Base-by-base conservation (phyloP, 208 protist genomes). In the Crithidia brevicula region DNA sequence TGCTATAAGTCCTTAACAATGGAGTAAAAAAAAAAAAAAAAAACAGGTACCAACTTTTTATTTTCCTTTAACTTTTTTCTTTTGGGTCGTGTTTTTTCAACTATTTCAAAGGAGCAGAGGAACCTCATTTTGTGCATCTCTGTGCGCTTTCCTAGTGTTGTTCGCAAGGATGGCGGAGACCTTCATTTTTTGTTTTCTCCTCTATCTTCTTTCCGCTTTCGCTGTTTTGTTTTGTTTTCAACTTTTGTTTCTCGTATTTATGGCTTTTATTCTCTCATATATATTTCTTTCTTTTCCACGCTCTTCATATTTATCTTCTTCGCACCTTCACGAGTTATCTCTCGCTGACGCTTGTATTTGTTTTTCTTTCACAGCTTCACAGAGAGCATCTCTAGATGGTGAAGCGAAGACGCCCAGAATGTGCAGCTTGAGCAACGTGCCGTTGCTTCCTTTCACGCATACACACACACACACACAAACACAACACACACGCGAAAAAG, bases 291-390 rank as follows among this genome's bases (percentile, higher is more conserved):
- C 23, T 51, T 16, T 36, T 15, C 22, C 15, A 18, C 11, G 15
- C 50, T 30, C 15, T 64, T 57, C 22, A 57, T 20, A 57, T 47
- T 56, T 8, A 38, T n/a, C n/a, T n/a, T n/a, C n/a, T n/a, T n/a
- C n/a, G n/a, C n/a, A n/a, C n/a, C n/a, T n/a, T n/a, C n/a, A n/a
- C n/a, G n/a, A n/a, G n/a, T n/a, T n/a, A n/a, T n/a, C n/a, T n/a
- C n/a, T n/a, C n/a, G n/a, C n/a, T n/a, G n/a, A n/a, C n/a, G n/a
- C n/a, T n/a, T n/a, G n/a, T n/a, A n/a, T n/a, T n/a, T n/a, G n/a
- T n/a, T n/a, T n/a, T n/a, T n/a, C n/a, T n/a, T n/a, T n/a, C n/a
- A n/a, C n/a, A n/a, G n/a, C n/a, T n/a, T n/a, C n/a, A n/a, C n/a
- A n/a, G n/a, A n/a, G n/a, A n/a, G n/a, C n/a, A n/a, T n/a, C n/a